These are phyloP conservation scores for Davidsoniella virescens DNA, from an alignment of 2,329 filamentous ascomycete genomes.

Conservation along the genomic window DNA sequence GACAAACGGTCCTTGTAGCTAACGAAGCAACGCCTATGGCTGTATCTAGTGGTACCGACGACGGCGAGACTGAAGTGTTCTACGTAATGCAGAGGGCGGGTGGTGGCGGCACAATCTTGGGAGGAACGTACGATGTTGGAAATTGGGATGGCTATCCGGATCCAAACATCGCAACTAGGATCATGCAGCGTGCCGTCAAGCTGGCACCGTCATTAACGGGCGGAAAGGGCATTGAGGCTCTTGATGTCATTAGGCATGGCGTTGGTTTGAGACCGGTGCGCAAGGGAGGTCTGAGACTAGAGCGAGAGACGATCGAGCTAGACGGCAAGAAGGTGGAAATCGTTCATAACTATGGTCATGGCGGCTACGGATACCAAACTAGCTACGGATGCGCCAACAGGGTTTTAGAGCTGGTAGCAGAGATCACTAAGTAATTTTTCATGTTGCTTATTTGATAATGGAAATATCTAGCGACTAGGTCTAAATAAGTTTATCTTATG, in stretches of 20 bases:
- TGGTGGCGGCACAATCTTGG: conserved; percentile 68
- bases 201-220: conserved; percentile 46
- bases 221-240: conserved; percentile 51
- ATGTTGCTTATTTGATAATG: not conserved
- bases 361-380: conserved; percentile 58
- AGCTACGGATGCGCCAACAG: conserved; percentile 55
- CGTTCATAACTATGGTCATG: conserved; percentile 72
- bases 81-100: conserved; percentile 74
- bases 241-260: conserved; percentile 64
- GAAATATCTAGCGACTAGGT: not conserved
- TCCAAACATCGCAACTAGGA: conserved; percentile 60
- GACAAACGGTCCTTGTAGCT: conserved; percentile 69
- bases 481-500: not conserved
- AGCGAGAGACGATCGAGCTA: conserved; percentile 38
- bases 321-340: conserved; percentile 48
- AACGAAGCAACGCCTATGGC: conserved; percentile 62
- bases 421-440: conserved; percentile 25
- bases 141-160: conserved; percentile 70
- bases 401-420: conserved; percentile 49
- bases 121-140: conserved; percentile 67
- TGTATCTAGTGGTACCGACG: conserved; percentile 54
- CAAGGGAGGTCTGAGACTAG: conserved; percentile 56
- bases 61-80: conserved; percentile 52
- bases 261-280: conserved; percentile 68
- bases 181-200: conserved; percentile 63